phyloP scores from a whole-genome alignment of 345 rosid genomes.

The Brassica incana region DNA sequence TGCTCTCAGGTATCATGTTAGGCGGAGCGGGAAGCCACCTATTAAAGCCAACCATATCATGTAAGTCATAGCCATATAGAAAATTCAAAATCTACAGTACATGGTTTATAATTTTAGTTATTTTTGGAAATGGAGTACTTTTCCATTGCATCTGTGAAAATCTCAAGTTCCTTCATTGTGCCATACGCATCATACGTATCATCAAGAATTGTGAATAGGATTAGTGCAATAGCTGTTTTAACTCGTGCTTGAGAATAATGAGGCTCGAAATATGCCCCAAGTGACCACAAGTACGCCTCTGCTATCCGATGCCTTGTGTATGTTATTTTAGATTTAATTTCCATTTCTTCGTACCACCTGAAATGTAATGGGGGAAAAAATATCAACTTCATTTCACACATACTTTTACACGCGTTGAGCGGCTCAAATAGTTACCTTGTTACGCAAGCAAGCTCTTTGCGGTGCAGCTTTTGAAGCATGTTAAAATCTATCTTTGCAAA shows the following conservation, averaged over 20 bases:
- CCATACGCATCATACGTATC: slow-evolving; percentile 34
- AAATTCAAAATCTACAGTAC: neutral
- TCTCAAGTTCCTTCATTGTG: slow-evolving; percentile 23
- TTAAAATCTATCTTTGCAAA: slow-evolving; percentile 35
- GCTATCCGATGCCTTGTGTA: slow-evolving; percentile 8
- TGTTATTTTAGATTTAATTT: slow-evolving; percentile 16
- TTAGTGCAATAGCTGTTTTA: neutral
- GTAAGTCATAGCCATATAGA: neutral
- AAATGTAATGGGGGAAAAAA: neutral
- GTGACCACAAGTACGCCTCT: slow-evolving; percentile 30
- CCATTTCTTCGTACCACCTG: slow-evolving; percentile 27
- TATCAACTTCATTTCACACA: neutral
- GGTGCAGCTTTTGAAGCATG: slow-evolving; percentile 16
- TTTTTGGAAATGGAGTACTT: neutral
- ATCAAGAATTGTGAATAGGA: slow-evolving; percentile 18
- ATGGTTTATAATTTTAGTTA: neutral
- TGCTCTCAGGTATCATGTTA: slow-evolving; percentile 27
- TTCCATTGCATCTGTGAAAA: slow-evolving; percentile 27
- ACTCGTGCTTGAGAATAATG: slow-evolving; percentile 31
- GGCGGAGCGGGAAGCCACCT: slow-evolving; percentile 34
- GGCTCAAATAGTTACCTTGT: slow-evolving; percentile 1
- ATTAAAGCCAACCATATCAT: neutral
- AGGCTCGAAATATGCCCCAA: slow-evolving; percentile 36
- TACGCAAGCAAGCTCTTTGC: slow-evolving; percentile 18
- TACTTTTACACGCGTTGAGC: neutral